Conservation (phyloP, 176 grass and related monocot species). For the Triticum turgidum region DNA sequence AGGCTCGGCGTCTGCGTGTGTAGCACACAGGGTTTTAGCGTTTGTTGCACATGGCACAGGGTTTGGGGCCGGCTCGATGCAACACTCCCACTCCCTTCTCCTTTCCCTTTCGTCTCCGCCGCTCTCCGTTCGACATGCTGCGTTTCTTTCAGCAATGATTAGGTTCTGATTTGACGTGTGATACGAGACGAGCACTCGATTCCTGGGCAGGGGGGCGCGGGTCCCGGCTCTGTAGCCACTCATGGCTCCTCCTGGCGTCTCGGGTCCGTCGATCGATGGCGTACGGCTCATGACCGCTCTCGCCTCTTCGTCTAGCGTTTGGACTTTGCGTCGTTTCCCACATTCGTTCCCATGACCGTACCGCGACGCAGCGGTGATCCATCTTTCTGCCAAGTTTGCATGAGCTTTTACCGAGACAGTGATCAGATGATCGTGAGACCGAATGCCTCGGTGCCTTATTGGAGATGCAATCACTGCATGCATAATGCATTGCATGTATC, state of each 20-base stretch:
- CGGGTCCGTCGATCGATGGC: not conserved
- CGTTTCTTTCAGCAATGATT: slow-evolving; percentile 80
- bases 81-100: not conserved
- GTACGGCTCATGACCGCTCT: not conserved
- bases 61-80: not conserved
- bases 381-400: not conserved
- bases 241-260: not conserved
- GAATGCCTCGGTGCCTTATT: not conserved
- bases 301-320: not conserved
- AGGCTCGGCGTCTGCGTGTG: not conserved
- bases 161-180: slow-evolving; percentile 65
- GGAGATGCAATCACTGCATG: not conserved
- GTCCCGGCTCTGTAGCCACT: not conserved
- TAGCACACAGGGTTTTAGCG: not conserved
- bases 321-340: not conserved
- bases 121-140: slow-evolving; percentile 6
- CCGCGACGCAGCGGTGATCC: not conserved
- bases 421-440: not conserved
- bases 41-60: not conserved
- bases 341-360: not conserved
- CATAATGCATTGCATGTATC: too few species aligned
- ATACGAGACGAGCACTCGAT: slow-evolving; percentile 34
- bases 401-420: not conserved
- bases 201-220: not conserved
- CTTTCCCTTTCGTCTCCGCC: not conserved